Evolutionary conservation across 805 yeast genomes (phyloP).

Genomic region (Candida arabinofermentans): DNA sequence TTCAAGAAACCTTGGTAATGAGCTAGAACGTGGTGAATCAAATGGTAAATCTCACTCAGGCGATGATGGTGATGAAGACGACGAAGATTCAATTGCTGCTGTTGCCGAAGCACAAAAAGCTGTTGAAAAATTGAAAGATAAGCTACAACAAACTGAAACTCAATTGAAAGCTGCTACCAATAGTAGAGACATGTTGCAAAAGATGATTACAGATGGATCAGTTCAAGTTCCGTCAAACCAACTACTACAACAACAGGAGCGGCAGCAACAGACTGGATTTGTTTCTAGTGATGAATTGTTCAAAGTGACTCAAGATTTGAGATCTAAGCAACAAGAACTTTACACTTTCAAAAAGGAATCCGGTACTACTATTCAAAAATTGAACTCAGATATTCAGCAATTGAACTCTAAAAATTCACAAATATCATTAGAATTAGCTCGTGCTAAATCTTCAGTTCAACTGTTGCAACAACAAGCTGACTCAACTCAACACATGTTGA

Average conservation of each 20-base stretch:
- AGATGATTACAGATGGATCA: slow-evolving; percentile 30
- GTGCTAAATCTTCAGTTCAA: slow-evolving; percentile 49
- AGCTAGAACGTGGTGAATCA: slow-evolving; percentile 62
- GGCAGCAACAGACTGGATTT: not conserved
- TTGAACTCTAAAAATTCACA: slow-evolving; percentile 42
- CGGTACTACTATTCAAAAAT: slow-evolving; percentile 39
- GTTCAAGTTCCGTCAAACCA: not conserved
- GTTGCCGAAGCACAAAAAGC: slow-evolving; percentile 55
- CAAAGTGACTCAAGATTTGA: slow-evolving; percentile 20
- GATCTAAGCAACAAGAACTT: slow-evolving; percentile 32
- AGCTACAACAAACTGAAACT: slow-evolving; percentile 46
- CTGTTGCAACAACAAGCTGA: slow-evolving; percentile 50
- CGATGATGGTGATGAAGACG: slow-evolving; percentile 37
- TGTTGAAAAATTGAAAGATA: slow-evolving; percentile 56
- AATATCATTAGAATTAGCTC: slow-evolving; percentile 46
- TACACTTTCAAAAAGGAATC: slow-evolving; percentile 40
- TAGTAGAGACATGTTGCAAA: slow-evolving; percentile 65
- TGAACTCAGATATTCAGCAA: slow-evolving; percentile 42
- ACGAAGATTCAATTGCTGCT: slow-evolving; percentile 20
- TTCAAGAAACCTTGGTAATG: slow-evolving; percentile 66
- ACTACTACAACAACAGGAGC: not conserved
- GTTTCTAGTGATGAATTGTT: slow-evolving; percentile 1
- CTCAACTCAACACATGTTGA: slow-evolving; percentile 36
- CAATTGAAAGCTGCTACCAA: slow-evolving; percentile 51
- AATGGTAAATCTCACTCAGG: slow-evolving; percentile 32